Percentiles rank a stretch among this genome's conserved stretches.
Evolutionary conservation across 1,284 basidiomycete genomes (phyloP).

Genomic region (Leccinum pachyderme): DNA sequence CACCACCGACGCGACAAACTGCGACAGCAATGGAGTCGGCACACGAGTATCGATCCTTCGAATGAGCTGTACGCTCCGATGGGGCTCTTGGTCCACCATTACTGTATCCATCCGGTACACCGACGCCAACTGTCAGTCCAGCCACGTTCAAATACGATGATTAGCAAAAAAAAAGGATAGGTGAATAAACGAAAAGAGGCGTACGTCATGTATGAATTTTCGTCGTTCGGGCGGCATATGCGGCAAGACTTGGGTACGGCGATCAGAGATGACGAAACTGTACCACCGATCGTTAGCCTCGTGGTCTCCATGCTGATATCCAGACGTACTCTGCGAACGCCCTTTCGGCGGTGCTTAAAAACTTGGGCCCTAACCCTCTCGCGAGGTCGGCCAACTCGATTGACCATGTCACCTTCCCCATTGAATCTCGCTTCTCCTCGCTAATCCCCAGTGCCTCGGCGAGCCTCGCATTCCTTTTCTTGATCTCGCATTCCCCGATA

Average conservation of each 20-base stretch:
- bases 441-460: slow-evolving; percentile 88
- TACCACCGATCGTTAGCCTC: neutral
- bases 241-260: slow-evolving; percentile 72
- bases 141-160: too few relatives aligned
- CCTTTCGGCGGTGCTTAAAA: slow-evolving; percentile 73
- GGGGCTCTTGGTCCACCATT: slow-evolving; percentile 84
- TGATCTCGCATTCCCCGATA: slow-evolving; percentile 75
- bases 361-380: slow-evolving; percentile 45
- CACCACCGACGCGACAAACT: slow-evolving; percentile 15
- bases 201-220: slow-evolving; percentile 74
- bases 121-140: slow-evolving; percentile 53
- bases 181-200: slow-evolving; percentile 24
- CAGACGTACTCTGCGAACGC: slow-evolving; percentile 68
- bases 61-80: slow-evolving; percentile 76
- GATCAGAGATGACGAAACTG: slow-evolving; percentile 69
- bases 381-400: slow-evolving; percentile 65
- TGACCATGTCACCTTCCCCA: slow-evolving; percentile 50
- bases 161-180: neutral
- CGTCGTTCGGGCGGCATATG: slow-evolving; percentile 78
- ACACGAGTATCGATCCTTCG: slow-evolving; percentile 79
- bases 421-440: slow-evolving; percentile 39
- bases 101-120: slow-evolving; percentile 80
- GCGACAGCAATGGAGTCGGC: slow-evolving; percentile 69
- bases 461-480: slow-evolving; percentile 80
- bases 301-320: too few relatives aligned